A percentile compares a stretch with the other conserved stretches of the same genome.
phyloP scores from a whole-genome alignment of 106 monocot species.

The Apostasia ramifera region DNA sequence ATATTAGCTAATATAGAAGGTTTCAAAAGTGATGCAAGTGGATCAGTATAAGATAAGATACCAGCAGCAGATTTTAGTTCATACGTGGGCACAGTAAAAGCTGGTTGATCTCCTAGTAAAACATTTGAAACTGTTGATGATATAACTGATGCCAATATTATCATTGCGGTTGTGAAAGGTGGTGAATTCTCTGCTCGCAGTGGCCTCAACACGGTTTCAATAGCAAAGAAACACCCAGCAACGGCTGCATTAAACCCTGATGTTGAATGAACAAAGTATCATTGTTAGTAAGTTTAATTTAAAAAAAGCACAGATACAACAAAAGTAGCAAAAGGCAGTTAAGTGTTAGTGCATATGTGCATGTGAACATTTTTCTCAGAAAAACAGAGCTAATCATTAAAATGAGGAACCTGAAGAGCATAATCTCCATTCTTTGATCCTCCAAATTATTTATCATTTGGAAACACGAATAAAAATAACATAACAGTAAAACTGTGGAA shows the following conservation, averaged over 20 bases:
- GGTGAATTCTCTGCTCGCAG: slow-evolving; percentile 93
- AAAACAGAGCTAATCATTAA: too few species aligned
- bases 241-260: slow-evolving; percentile 97
- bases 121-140: slow-evolving; percentile 98
- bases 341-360: too few species aligned
- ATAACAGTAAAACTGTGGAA: slow-evolving; percentile 9
- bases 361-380: too few species aligned
- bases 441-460: too few species aligned
- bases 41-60: slow-evolving; percentile 21
- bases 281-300: too few species aligned
- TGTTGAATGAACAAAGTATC: background rate
- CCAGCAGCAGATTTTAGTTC: slow-evolving; percentile 86
- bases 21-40: background rate
- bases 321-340: too few species aligned
- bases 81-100: slow-evolving; percentile 93
- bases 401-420: too few species aligned
- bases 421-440: too few species aligned
- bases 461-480: background rate
- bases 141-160: slow-evolving; percentile 95
- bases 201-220: slow-evolving; percentile 91
- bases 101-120: slow-evolving; percentile 81
- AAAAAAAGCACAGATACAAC: too few species aligned
- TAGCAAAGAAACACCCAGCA: slow-evolving; percentile 99
- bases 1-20: too few species aligned
- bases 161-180: slow-evolving; percentile 98